phyloP scores from a whole-genome alignment of 371 early-diverging fungal genomes.

The Phascolomyces articulosus region DNA sequence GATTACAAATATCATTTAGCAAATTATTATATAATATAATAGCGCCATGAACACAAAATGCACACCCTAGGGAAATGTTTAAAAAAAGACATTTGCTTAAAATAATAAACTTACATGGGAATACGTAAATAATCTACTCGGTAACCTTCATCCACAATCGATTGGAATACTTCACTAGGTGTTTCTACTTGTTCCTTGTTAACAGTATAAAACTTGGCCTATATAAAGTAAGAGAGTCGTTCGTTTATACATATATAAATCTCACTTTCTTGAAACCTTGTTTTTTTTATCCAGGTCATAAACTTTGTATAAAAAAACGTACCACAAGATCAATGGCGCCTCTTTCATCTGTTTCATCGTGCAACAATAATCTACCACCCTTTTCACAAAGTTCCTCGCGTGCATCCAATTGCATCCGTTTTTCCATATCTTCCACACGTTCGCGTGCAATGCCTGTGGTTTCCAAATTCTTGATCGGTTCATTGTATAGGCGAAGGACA shows the following conservation, averaged over 20 bases:
- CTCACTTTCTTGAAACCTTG: no score
- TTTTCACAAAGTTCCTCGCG: constrained; percentile 58
- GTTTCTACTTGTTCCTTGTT: constrained; percentile 55
- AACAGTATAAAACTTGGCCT: constrained; percentile 55
- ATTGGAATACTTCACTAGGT: constrained; percentile 61
- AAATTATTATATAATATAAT: no score
- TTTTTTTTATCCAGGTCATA: no score
- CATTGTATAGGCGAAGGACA: constrained; percentile 64
- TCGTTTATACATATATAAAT: no score
- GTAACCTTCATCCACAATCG: constrained; percentile 57
- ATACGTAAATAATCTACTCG: constrained; percentile 68
- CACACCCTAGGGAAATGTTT: no score
- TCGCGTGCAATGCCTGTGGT: constrained; percentile 72
- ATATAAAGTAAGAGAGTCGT: not conserved
- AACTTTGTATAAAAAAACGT: constrained; percentile 10
- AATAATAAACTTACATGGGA: constrained; percentile 54
- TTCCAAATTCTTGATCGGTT: constrained; percentile 68
- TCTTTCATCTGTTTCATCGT: constrained; percentile 55
- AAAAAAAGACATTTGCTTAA: not conserved
- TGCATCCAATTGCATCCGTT: constrained; percentile 65
- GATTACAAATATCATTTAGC: not conserved
- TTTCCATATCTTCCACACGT: constrained; percentile 73
- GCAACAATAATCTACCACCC: constrained; percentile 59
- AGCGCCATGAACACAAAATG: no score
- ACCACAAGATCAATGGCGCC: constrained; percentile 55